A percentile compares a stretch with the other conserved stretches of the same genome.
Evolutionary conservation across 1,284 basidiomycete genomes (phyloP).

Genomic region (Rhodofomes roseus): DNA sequence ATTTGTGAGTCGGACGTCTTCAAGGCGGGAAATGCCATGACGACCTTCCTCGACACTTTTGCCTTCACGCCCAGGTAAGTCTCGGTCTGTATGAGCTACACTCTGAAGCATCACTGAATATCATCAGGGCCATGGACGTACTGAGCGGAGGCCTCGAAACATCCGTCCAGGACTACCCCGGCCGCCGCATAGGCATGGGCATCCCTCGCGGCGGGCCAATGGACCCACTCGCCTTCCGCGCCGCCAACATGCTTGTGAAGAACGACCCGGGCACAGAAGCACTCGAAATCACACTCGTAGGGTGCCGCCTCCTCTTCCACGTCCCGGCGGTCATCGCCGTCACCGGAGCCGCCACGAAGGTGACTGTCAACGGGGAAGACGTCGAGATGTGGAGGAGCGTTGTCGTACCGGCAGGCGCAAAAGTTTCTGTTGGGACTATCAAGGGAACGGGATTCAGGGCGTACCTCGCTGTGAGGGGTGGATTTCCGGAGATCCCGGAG

Average conservation of each 20-base stretch:
- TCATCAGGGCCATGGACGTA: conserved; percentile 50
- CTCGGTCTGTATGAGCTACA: not conserved
- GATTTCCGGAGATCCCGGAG: conserved; percentile 53
- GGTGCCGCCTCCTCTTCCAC: conserved; percentile 40
- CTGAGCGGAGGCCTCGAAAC: conserved; percentile 55
- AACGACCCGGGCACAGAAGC: conserved; percentile 53
- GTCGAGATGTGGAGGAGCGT: conserved; percentile 48
- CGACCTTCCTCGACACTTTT: conserved; percentile 52
- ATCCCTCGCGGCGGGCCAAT: conserved; percentile 69
- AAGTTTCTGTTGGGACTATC: conserved; percentile 37
- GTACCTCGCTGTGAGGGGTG: conserved; percentile 58
- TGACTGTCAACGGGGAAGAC: conserved; percentile 39
- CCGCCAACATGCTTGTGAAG: conserved; percentile 60
- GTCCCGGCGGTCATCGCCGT: conserved; percentile 49
- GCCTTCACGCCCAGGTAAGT: conserved; percentile 39
- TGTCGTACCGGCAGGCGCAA: conserved; percentile 41
- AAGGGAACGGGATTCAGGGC: conserved; percentile 40
- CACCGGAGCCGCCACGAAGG: conserved; percentile 46
- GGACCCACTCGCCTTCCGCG: conserved; percentile 56
- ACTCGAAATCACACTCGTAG: conserved; percentile 45
- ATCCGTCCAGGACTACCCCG: conserved; percentile 64
- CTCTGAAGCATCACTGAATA: not conserved
- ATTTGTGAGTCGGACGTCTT: conserved; percentile 43
- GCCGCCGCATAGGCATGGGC: conserved; percentile 53
- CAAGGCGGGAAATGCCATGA: conserved; percentile 46